phyloP scores from a whole-genome alignment of 306 rosid species.

The Morella rubra region DNA sequence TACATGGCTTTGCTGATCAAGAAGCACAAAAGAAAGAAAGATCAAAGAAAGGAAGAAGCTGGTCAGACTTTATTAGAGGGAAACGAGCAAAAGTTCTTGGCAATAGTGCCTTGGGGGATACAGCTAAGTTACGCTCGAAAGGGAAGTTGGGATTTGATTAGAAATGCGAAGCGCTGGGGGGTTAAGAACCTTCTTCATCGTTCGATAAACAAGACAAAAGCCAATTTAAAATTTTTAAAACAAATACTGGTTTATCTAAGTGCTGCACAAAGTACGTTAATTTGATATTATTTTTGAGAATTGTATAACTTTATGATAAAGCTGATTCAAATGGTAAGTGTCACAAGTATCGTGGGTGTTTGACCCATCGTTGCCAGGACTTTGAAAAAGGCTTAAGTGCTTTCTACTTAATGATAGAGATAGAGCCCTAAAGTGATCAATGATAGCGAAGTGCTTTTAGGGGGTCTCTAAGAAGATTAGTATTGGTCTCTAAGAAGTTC shows the following conservation, averaged over 20 bases:
- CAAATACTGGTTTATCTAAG: not conserved
- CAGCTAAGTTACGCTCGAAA: not conserved
- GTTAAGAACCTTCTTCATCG: slow-evolving; percentile 36
- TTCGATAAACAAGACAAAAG: slow-evolving; percentile 10
- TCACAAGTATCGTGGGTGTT: slow-evolving; percentile 18
- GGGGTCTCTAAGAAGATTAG: not conserved
- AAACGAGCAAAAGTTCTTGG: slow-evolving; percentile 6
- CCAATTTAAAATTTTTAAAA: not conserved
- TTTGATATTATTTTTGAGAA: slow-evolving; percentile 19
- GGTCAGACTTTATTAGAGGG: not conserved
- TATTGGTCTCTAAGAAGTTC: too few species aligned
- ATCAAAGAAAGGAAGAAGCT: too few species aligned
- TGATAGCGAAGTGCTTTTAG: slow-evolving; percentile 26
- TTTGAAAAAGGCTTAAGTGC: slow-evolving; percentile 6
- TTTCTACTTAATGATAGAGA: slow-evolving; percentile 26
- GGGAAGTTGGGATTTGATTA: slow-evolving; percentile 1
- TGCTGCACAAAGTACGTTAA: slow-evolving; percentile 17
- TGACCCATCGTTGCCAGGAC: slow-evolving; percentile 36
- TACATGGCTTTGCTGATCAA: not conserved
- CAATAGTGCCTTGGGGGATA: not conserved
- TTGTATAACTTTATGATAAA: slow-evolving; percentile 14
- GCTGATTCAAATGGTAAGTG: not conserved
- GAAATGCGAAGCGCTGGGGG: not conserved
- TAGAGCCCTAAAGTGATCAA: slow-evolving; percentile 35
- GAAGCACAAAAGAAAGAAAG: not conserved